Base-by-base conservation (phyloP, 1,284 basidiomycete genomes). In the Grifola frondosa region DNA sequence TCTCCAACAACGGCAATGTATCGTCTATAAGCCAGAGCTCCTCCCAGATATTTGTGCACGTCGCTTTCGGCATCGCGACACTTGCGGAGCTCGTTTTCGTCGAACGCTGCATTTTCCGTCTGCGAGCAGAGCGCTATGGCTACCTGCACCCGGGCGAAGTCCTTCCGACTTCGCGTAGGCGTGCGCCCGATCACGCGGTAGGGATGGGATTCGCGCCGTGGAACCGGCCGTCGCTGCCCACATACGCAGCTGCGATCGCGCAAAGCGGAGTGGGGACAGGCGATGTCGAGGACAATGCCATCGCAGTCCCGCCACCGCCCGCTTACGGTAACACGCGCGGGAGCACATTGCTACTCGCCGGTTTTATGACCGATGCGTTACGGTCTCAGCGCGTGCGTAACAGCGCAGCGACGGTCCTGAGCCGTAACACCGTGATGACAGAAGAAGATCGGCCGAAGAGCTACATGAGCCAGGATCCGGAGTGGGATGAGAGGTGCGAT, bases 311-410 rank as follows among this genome's bases (percentile, higher is more conserved):
- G 4, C 83, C 84, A 0, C 84, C 84, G 3, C 84, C 84, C 5
- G 80, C 81, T 15, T 87, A 87, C 58, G 84, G 84, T 19, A 73
- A 84, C 54, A 84, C 81, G 17, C 73, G 83, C 31, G 82, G 81
- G 26, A 85, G 81, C 62, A 80, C 70, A 21, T 67, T 88, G 34
- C 57, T 88, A 29, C 68, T 85, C 15, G 58, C 74, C 1, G 80
- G 80, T 4, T 76, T 73, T 59, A 60, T 83, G 41, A 64, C 67
- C 26, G 65, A 76, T 30, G 74, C 69, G 42, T 57, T 78, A 51
- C 61, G 73, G 24, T 68, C 67, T 19, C 74, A 77, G 40, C 52
- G 54, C 17, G 43, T 48, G 16, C 46, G 49, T 32, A 41, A 40
- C n/a, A 54, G 52, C 36, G 42, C 42, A 6, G 40, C 36, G 12